Conservation (phyloP, 2,329 filamentous ascomycete species). For the Lasiodiplodia theobromae region DNA sequence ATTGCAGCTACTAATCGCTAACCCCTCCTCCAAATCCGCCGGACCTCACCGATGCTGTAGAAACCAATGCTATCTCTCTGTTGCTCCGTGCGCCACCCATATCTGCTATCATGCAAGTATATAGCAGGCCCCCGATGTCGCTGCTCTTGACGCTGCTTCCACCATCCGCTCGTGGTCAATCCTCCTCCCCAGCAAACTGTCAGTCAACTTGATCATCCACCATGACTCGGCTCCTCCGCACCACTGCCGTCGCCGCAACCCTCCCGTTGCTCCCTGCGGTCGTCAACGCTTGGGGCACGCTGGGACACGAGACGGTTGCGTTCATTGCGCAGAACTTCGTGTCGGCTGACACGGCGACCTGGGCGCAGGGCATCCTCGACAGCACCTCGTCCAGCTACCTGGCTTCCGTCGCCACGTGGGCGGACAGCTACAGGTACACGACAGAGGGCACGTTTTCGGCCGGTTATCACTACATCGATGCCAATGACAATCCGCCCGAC, state of each 20-base stretch:
- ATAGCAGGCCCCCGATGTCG: not conserved
- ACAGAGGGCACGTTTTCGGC: conserved; percentile 56
- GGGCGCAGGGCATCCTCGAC: conserved; percentile 53
- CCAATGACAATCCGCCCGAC: conserved; percentile 55
- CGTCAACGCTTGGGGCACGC: conserved; percentile 56
- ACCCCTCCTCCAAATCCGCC: not conserved
- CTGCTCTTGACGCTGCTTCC: not conserved
- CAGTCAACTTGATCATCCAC: not conserved
- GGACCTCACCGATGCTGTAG: conserved; percentile 22
- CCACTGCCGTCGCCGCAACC: conserved; percentile 33
- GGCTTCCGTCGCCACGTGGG: conserved; percentile 62
- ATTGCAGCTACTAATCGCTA: not conserved
- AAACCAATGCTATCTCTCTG: conserved; percentile 1
- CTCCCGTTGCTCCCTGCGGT: conserved; percentile 34
- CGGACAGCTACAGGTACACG: conserved; percentile 59
- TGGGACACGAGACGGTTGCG: conserved; percentile 63
- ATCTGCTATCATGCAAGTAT: not conserved
- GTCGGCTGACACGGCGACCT: conserved; percentile 50
- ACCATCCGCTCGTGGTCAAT: not conserved
- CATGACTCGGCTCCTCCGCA: conserved; percentile 28
- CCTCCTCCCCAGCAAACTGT: not conserved
- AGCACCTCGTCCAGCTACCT: conserved; percentile 56
- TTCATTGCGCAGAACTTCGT: conserved; percentile 62
- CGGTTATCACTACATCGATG: conserved; percentile 61
- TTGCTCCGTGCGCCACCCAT: conserved; percentile 13